Conservation (phyloP, 352 stramenopile species). For the Phytophthora nicotianae region DNA sequence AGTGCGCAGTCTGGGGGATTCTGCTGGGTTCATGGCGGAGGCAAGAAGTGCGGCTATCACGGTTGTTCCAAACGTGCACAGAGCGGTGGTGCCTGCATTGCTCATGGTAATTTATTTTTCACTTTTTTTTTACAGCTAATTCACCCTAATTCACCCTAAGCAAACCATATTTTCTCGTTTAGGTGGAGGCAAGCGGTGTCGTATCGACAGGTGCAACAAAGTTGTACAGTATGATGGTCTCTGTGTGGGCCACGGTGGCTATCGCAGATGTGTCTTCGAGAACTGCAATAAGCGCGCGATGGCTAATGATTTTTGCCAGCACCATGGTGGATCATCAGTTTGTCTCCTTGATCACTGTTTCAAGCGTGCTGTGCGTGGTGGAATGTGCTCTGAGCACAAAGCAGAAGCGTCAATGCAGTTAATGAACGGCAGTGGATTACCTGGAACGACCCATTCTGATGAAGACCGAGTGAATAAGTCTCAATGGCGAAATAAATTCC, state of each 20-base stretch:
- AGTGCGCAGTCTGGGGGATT: slow-evolving; percentile 44
- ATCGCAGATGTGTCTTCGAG: slow-evolving; percentile 47
- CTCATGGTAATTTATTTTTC: slow-evolving; percentile 35
- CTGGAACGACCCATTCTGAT: slow-evolving; percentile 12
- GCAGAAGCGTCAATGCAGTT: slow-evolving; percentile 14
- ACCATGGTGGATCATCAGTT: slow-evolving; percentile 47
- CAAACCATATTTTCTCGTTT: slow-evolving; percentile 1
- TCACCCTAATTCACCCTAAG: too few relatives aligned
- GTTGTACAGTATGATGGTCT: slow-evolving; percentile 69
- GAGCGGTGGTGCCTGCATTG: slow-evolving; percentile 53
- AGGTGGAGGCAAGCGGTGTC: slow-evolving; percentile 60
- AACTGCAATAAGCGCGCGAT: slow-evolving; percentile 47
- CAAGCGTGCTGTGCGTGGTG: slow-evolving; percentile 33
- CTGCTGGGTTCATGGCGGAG: slow-evolving; percentile 57
- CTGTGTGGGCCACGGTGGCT: slow-evolving; percentile 58
- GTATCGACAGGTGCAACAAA: slow-evolving; percentile 59
- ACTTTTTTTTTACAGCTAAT: too few relatives aligned
- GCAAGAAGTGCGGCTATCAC: slow-evolving; percentile 58
- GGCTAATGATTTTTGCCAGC: slow-evolving; percentile 48
- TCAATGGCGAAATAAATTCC: slow-evolving; percentile 4
- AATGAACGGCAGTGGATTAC: slow-evolving; percentile 5
- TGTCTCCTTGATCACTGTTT: slow-evolving; percentile 22
- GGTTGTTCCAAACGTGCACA: slow-evolving; percentile 53
- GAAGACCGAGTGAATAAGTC: slow-evolving; percentile 2
- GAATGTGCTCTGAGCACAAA: slow-evolving; percentile 38